Percentiles rank a stretch among this genome's conserved stretches.
phyloP scores from a whole-genome alignment of 208 protist species.

The Leishmania turanica region DNA sequence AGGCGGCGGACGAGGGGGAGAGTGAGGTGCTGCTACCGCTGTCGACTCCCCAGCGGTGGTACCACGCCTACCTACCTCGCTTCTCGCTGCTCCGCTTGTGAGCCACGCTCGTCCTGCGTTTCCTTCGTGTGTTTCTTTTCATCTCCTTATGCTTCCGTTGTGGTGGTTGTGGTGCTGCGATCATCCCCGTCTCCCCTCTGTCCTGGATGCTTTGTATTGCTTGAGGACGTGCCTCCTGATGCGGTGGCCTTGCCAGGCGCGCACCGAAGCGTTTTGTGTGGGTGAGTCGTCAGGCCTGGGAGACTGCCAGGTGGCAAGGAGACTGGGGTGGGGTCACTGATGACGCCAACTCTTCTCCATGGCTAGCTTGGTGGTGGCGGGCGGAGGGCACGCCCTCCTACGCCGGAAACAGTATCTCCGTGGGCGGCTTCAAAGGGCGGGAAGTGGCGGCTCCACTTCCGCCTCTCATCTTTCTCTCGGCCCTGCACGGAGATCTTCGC shows the following conservation, averaged over 20 bases:
- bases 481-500: background rate
- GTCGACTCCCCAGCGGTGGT: conserved; percentile 29
- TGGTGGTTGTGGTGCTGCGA: background rate
- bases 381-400: background rate
- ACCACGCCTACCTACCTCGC: conserved; percentile 28
- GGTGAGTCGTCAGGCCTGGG: background rate
- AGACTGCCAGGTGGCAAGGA: background rate
- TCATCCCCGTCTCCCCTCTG: background rate
- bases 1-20: conserved; percentile 11
- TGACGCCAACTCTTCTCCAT: background rate
- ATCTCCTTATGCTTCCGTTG: background rate
- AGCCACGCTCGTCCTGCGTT: background rate
- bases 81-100: conserved; percentile 2
- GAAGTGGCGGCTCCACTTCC: background rate
- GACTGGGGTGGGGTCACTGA: background rate
- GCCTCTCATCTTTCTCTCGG: background rate
- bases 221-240: background rate
- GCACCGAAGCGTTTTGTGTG: background rate
- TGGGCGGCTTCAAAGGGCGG: background rate
- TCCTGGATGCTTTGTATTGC: background rate
- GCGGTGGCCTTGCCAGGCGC: background rate
- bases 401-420: background rate
- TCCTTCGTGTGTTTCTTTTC: background rate
- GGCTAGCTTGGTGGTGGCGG: background rate
- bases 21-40: conserved; percentile 16